phyloP scores from a whole-genome alignment of 1,139 yeast species.

The Debaryomycetaceae sp. region DNA sequence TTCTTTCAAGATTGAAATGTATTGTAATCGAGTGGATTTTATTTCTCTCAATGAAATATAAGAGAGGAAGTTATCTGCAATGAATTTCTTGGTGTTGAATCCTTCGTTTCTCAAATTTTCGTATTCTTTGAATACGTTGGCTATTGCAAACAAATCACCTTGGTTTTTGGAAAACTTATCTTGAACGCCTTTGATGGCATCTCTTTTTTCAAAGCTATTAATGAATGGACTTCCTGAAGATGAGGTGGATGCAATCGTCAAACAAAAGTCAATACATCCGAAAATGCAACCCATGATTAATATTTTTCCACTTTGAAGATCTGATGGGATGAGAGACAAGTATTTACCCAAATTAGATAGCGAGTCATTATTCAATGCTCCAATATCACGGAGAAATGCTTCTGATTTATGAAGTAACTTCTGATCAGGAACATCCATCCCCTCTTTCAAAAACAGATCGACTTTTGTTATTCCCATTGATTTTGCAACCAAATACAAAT shows the following conservation, averaged over 20 bases:
- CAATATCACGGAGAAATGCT: slow-evolving; percentile 60
- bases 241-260: slow-evolving; percentile 71
- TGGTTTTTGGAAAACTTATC: slow-evolving; percentile 28
- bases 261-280: slow-evolving; percentile 75
- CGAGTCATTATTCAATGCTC: slow-evolving; percentile 57
- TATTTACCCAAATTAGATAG: slow-evolving; percentile 81
- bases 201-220: slow-evolving; percentile 61
- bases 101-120: slow-evolving; percentile 18
- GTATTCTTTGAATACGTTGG: slow-evolving; percentile 57
- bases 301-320: slow-evolving; percentile 79
- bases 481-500: slow-evolving; percentile 76
- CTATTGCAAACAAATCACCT: slow-evolving; percentile 76
- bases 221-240: slow-evolving; percentile 75
- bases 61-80: slow-evolving; percentile 63
- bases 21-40: slow-evolving; percentile 66
- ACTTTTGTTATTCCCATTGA: slow-evolving; percentile 84
- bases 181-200: slow-evolving; percentile 53
- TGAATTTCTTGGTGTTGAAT: slow-evolving; percentile 43
- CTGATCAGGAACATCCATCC: slow-evolving; percentile 76
- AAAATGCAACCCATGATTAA: slow-evolving; percentile 76
- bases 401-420: slow-evolving; percentile 62
- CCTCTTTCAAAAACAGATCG: slow-evolving; percentile 62
- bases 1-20: slow-evolving; percentile 63
- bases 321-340: slow-evolving; percentile 80
- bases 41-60: slow-evolving; percentile 68